phyloP scores from a whole-genome alignment of 345 rosid genomes.

The Populus alba region DNA sequence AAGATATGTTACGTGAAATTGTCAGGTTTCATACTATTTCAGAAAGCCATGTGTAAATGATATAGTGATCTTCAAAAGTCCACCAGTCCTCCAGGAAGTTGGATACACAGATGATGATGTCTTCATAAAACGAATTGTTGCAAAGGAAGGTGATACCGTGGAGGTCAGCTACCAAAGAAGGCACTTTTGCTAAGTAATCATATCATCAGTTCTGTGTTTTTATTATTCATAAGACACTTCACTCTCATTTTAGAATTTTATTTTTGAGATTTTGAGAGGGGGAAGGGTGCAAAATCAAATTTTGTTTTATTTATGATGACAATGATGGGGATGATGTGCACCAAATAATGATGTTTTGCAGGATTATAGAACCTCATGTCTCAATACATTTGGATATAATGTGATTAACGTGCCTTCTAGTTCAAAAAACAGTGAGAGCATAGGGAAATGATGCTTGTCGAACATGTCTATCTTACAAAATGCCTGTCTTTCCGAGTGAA shows the following conservation, averaged over 20 bases:
- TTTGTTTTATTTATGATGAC: not conserved
- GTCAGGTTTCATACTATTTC: constrained; percentile 77
- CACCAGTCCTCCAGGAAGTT: constrained; percentile 91
- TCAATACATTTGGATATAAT: too few species aligned
- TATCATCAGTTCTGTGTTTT: not conserved
- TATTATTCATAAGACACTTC: not conserved
- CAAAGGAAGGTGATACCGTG: constrained; percentile 87
- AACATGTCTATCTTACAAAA: not conserved
- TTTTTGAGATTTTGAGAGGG: not conserved
- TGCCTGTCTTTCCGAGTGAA: not conserved
- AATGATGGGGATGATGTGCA: not conserved
- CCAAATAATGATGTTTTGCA: not conserved
- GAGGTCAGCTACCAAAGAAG: constrained; percentile 52
- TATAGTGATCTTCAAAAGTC: constrained; percentile 87
- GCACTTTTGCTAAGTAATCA: not conserved
- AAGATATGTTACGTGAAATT: constrained; percentile 7
- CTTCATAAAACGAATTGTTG: constrained; percentile 86
- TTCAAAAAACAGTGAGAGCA: not conserved
- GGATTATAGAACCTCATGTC: not conserved
- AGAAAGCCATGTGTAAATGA: constrained; percentile 95
- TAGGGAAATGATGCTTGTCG: not conserved
- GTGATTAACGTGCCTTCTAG: not conserved
- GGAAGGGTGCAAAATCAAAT: not conserved
- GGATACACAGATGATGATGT: constrained; percentile 91
- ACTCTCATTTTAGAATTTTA: not conserved